A percentile compares a stretch with the other conserved stretches of the same genome.
phyloP scores from a whole-genome alignment of 1,139 yeast species.

The Pneumocystis carinii region DNA sequence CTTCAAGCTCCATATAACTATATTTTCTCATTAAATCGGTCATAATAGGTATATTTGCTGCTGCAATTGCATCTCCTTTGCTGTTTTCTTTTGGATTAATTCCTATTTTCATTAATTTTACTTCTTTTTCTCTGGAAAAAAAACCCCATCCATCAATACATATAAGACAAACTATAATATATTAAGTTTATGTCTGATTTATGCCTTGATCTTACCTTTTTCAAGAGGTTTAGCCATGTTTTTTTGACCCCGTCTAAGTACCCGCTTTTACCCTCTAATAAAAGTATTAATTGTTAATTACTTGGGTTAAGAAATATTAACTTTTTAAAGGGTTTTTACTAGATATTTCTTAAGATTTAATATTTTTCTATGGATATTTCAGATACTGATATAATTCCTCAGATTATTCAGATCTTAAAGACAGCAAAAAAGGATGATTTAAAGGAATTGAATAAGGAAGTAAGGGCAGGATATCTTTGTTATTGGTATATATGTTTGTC shows the following conservation, averaged over 20 bases:
- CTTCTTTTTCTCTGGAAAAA: not conserved
- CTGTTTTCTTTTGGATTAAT: constrained; percentile 11
- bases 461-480: not conserved
- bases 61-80: constrained; percentile 15
- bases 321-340: not conserved
- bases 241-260: not conserved
- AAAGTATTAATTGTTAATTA: not conserved
- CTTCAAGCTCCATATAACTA: constrained; percentile 14
- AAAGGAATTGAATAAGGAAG: not conserved
- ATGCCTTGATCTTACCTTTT: not conserved
- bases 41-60: constrained; percentile 16
- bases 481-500: not conserved
- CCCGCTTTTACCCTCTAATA: not conserved
- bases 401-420: not conserved
- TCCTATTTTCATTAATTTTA: not conserved
- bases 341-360: not conserved
- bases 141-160: constrained; percentile 16
- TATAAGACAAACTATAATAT: not conserved
- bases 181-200: not conserved
- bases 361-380: not conserved
- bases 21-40: constrained; percentile 8
- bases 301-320: not conserved
- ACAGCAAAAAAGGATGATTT: not conserved
- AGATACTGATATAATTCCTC: not conserved
- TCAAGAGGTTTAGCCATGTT: not conserved